phyloP scores from a whole-genome alignment of 1,139 yeast genomes.

The Sugiyamaella neomexicana region DNA sequence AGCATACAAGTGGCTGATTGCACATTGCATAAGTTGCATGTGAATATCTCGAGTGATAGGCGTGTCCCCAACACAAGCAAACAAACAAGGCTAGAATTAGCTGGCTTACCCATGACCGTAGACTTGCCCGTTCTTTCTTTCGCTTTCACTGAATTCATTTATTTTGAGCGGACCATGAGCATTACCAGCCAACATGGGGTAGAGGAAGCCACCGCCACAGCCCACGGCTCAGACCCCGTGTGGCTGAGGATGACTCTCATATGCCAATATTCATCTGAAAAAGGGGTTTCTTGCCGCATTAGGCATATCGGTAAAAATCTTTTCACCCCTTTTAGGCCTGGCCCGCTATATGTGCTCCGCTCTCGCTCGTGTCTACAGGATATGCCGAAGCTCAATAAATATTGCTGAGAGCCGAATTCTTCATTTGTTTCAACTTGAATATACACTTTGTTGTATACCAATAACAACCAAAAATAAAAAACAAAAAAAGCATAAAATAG shows the following conservation, averaged over 20 bases:
- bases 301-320: slow-evolving; percentile 11
- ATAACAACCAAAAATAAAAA: background rate
- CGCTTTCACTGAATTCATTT: background rate
- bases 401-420: background rate
- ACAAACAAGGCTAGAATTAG: too few relatives aligned
- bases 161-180: background rate
- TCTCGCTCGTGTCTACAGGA: slow-evolving; percentile 1
- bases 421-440: background rate
- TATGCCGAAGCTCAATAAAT: background rate
- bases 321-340: background rate
- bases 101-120: background rate
- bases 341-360: slow-evolving; percentile 1
- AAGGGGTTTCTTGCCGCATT: slow-evolving; percentile 4
- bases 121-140: background rate
- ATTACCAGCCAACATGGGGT: background rate
- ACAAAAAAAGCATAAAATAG: slow-evolving; percentile 27
- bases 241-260: slow-evolving; percentile 7
- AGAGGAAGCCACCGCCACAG: background rate
- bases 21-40: background rate
- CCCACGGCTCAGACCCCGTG: background rate
- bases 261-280: background rate
- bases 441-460: background rate
- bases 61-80: background rate
- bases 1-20: background rate
- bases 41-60: background rate